Conservation (phyloP, 2,329 filamentous ascomycete species). For the Claviceps digitariae region DNA sequence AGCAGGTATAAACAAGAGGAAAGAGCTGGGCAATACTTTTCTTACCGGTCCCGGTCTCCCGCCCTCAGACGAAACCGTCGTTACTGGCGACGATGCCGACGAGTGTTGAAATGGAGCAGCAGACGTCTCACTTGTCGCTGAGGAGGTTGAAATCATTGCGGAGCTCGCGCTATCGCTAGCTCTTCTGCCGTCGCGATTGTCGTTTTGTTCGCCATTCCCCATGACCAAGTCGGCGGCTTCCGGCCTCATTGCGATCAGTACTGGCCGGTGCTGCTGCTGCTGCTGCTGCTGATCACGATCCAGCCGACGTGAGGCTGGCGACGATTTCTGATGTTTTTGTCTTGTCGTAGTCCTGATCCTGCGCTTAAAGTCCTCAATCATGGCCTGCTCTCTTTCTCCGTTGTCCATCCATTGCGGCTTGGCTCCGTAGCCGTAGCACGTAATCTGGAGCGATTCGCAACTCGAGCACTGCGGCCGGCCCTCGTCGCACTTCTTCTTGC, state of each 20-base stretch:
- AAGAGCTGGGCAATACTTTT: too few species aligned
- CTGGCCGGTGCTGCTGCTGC: background rate
- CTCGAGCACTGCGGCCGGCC: conserved; percentile 11
- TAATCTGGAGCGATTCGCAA: conserved; percentile 11
- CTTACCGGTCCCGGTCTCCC: background rate
- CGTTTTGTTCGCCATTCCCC: background rate
- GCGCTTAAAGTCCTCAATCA: conserved; percentile 12
- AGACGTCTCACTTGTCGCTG: background rate
- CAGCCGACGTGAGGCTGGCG: background rate
- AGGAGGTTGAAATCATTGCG: background rate
- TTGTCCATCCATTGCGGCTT: conserved; percentile 23
- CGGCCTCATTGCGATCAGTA: background rate
- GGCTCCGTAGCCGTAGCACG: conserved; percentile 16
- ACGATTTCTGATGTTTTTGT: background rate
- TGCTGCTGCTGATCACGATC: background rate
- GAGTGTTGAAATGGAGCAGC: background rate
- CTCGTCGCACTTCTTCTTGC: conserved; percentile 17
- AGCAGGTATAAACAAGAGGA: background rate
- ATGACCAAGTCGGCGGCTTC: background rate
- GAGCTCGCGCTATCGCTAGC: background rate
- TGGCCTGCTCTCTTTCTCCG: conserved; percentile 15
- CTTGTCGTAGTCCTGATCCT: conserved; percentile 13
- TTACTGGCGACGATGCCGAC: background rate
- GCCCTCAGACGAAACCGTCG: background rate
- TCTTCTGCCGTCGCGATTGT: background rate